phyloP scores from a whole-genome alignment of 2,329 filamentous ascomycete species.

The Penicillium oxalicum region DNA sequence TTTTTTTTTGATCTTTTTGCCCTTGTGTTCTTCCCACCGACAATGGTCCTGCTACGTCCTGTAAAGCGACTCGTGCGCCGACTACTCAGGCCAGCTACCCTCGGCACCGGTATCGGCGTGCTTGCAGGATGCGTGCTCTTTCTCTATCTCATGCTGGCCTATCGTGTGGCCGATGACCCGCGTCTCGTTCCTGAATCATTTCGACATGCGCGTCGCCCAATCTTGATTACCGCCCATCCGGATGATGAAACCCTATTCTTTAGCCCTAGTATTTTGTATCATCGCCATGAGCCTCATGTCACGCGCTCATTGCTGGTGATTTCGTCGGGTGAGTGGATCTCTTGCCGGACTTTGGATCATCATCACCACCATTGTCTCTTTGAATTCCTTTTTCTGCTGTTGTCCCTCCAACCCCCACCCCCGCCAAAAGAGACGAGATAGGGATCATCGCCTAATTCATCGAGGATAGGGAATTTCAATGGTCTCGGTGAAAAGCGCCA shows the following conservation, averaged over 20 bases:
- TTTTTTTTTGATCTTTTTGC: no score
- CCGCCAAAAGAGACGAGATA: no score
- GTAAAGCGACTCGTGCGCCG: background rate
- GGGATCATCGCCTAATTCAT: background rate
- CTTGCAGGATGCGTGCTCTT: slow-evolving; percentile 4
- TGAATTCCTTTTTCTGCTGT: no score
- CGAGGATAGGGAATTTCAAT: background rate
- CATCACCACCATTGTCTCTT: no score
- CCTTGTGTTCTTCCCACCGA: no score
- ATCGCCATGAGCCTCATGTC: background rate
- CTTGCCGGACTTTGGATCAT: no score
- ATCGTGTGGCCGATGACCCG: slow-evolving; percentile 1
- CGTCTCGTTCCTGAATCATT: background rate
- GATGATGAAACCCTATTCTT: slow-evolving; percentile 1
- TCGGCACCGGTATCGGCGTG: background rate
- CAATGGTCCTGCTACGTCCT: background rate
- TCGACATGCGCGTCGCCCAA: background rate
- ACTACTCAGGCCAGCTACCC: background rate
- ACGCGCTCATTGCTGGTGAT: background rate
- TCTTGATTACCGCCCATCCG: background rate
- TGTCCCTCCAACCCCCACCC: no score
- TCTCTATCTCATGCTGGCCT: background rate
- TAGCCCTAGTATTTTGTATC: slow-evolving; percentile 1
- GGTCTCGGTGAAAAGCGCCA: background rate
- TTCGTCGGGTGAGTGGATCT: background rate